phyloP scores from a whole-genome alignment of 257 asterid species.

The Perilla frutescens region DNA sequence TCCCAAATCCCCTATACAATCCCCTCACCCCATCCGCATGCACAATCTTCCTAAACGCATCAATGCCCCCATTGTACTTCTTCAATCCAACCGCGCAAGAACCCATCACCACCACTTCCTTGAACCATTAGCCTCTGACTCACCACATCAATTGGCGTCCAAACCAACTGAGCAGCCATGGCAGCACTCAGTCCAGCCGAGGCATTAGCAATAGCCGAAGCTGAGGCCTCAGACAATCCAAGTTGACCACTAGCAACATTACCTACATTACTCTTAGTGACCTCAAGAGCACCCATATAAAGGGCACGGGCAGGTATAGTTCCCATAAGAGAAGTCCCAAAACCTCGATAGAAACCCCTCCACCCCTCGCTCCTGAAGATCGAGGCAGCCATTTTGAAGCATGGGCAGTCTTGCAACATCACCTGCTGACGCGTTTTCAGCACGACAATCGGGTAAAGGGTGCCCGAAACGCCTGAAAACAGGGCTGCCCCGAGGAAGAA shows the following conservation, averaged over 20 bases:
- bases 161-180: constrained; percentile 96
- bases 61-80: constrained; percentile 82
- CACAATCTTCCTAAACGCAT: constrained; percentile 79
- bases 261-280: constrained; percentile 88
- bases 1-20: constrained; percentile 93
- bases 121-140: constrained; percentile 99
- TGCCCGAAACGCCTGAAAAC: constrained; percentile 85
- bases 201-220: constrained; percentile 85
- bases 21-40: constrained; percentile 74
- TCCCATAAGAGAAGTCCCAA: constrained; percentile 89
- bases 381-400: constrained; percentile 75
- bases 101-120: constrained; percentile 49
- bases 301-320: constrained; percentile 97
- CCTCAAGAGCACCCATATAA: constrained; percentile 95
- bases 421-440: constrained; percentile 91
- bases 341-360: constrained; percentile 87
- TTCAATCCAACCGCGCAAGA: constrained; percentile 54
- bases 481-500: constrained; percentile 92
- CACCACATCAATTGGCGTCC: constrained; percentile 97
- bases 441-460: constrained; percentile 83
- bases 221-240: constrained; percentile 78
- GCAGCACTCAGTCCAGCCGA: constrained; percentile 94
- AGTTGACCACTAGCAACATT: constrained; percentile 53
- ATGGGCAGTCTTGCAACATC: constrained; percentile 54
- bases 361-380: constrained; percentile 68